Percentiles rank a stretch among this genome's conserved stretches.
phyloP scores from a whole-genome alignment of 2,329 filamentous ascomycete genomes.

The Claviceps maximensis region DNA sequence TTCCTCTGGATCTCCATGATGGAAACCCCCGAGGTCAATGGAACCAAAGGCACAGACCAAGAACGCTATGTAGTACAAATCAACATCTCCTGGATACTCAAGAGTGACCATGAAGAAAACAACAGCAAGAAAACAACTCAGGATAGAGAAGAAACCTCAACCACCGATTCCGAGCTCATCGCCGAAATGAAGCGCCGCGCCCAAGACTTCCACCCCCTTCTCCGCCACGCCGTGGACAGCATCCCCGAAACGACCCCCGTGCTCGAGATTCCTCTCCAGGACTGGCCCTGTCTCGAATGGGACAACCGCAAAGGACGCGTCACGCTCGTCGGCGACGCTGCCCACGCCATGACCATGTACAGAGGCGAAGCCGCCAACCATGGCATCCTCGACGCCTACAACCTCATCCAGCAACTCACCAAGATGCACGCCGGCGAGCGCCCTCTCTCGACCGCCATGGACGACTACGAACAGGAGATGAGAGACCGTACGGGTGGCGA shows the following conservation, averaged over 20 bases:
- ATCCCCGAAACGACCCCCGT: conserved; percentile 28
- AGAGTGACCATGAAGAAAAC: conserved; percentile 5
- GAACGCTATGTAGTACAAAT: conserved; percentile 30
- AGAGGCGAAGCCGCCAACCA: conserved; percentile 27
- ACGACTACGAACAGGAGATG: conserved; percentile 19
- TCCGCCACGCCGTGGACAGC: conserved; percentile 27
- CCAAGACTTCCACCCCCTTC: conserved; percentile 20
- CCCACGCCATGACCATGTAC: conserved; percentile 47
- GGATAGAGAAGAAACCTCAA: conserved; percentile 21
- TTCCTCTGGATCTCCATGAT: conserved; percentile 38
- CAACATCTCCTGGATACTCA: conserved; percentile 32
- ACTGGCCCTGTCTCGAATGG: conserved; percentile 27
- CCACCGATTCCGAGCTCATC: conserved; percentile 19
- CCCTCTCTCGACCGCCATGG: conserved; percentile 9
- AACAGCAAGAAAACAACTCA: background rate
- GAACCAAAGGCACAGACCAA: conserved; percentile 16
- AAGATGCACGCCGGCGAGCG: conserved; percentile 7
- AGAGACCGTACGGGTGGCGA: conserved; percentile 12
- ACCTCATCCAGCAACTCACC: conserved; percentile 15
- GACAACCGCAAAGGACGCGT: conserved; percentile 28
- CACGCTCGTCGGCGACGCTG: conserved; percentile 39
- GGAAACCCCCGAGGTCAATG: conserved; percentile 25
- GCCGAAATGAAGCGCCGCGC: conserved; percentile 27
- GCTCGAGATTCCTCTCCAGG: conserved; percentile 22
- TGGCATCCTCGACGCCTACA: conserved; percentile 25